phyloP scores from a whole-genome alignment of 495 filamentous ascomycete species.

The Astrocystis sublimbata region DNA sequence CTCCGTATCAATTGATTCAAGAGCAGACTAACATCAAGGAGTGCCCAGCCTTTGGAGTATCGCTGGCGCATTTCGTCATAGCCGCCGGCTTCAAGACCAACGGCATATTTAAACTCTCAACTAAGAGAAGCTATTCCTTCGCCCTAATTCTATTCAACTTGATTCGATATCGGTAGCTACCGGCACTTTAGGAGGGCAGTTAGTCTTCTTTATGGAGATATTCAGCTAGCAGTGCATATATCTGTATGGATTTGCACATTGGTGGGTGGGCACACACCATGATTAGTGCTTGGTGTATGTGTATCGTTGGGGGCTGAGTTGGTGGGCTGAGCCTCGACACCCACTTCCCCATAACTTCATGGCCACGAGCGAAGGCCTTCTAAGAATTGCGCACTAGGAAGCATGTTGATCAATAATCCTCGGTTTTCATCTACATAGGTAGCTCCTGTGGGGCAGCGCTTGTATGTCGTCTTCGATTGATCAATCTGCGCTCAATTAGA shows the following conservation, averaged over 20 bases:
- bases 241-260: background rate
- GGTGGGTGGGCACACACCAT: background rate
- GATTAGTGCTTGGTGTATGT: background rate
- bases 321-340: conserved; percentile 2
- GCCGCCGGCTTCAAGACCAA: no score
- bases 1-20: background rate
- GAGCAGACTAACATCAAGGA: background rate
- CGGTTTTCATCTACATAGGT: no score
- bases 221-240: background rate
- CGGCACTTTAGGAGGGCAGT: no score
- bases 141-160: no score
- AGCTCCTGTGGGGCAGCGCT: no score
- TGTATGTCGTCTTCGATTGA: background rate
- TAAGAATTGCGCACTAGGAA: background rate
- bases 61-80: no score
- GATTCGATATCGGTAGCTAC: no score
- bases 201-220: no score
- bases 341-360: background rate
- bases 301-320: background rate
- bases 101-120: no score
- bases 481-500: background rate
- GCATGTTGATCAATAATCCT: no score
- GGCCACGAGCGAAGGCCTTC: background rate
- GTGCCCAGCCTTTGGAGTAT: background rate
- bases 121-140: no score